Evolutionary conservation across 257 asterid species (phyloP), one percentile per base, ranked within the genome.

Genomic region (Gentiana dahurica): DNA sequence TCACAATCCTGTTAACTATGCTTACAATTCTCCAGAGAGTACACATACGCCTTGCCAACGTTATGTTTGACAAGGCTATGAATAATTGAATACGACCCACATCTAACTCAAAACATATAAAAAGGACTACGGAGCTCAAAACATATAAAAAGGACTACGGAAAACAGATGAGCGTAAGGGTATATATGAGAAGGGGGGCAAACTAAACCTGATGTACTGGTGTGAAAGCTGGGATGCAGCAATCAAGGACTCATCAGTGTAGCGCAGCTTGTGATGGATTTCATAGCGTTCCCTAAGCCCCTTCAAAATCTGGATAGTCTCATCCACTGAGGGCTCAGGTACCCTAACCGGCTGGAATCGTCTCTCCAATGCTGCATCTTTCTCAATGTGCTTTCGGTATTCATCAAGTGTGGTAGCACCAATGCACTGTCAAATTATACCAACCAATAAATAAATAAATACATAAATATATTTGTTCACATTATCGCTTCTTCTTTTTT

Each of bases 311-410:
- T 75, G 95, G 77, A 91, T 85, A 54, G 96, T 78, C 65, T 91
- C 98, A 61, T 91, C 98, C 53, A 87, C 96, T 5, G 95, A 68
- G 45, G 98, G 98, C 59, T 91, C 98, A 10, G 98, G 98, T 51
- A 91, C 96, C 81, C 71, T 87, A 38, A 91, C 96, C 10, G 98
- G 98, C 68, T 91, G 98, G 71, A 91, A 91, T 69, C 98, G 77
- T 66, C 98, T 81, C 69, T 91, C 95, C 35, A 91, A 51, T 46
- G 97, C 97, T 6, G 98, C 95, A 76, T 91, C 98, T 76, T 91
- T 91, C 71, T 91, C 98, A 10, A 91, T 83, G 71, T 85, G 95
- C 71, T 87, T 82, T 55, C 96, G 69, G 81, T 87, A 87, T 71
- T 84, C 95, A 67, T 90, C 96, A 1, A 90, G 80, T 54, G 96